Base-by-base conservation (phyloP, 1,284 basidiomycete genomes). In the Somion occarium region DNA sequence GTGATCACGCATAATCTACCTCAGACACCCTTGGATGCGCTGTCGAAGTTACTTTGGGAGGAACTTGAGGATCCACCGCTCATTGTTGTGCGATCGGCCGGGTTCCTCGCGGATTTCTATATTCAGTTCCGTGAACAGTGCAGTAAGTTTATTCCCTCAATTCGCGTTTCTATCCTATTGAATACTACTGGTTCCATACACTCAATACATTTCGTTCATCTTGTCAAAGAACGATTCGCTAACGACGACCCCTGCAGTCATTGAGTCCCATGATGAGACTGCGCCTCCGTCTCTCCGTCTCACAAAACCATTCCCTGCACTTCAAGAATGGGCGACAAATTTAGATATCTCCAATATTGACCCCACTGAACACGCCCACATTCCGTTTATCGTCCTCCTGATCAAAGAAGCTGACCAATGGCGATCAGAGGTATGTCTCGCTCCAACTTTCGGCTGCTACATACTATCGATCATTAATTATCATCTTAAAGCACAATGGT, bases 51-150 rank as follows among this genome's bases (percentile, higher is more conserved):
- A 3, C 73, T 94, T 19, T 94, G 91, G 91, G 64, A 76, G 19
- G 74, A 82, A 53, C 61, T 71, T 2, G 66, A 70, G 22, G 68
- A 68, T 59, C 89, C 83, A 49, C 79, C 88, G 3, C 75, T 97
- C 47, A 79, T 95, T 9, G 76, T 85, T 11, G 82, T 95, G 24
- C 78, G 87, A 53, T 90, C 87, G 2, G 85, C 90, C 15, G 94
- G 94, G 0, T 94, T 97, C 67, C 72, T 94, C 1, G 90, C 91
- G n/a, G 86, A 91, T 51, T 85, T 97, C 55, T 84, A 82, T 57
- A 83, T 93, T 44, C 94, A 97, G 64, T 87, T 90, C 57, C 82
- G 88, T 55, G 91, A 94, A 62, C 88, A 96, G 62, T 76, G 85
- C 54, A 79, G 93, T 93, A 59, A 59, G 86, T 73, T 23, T 24